Percentiles rank a stretch among this genome's conserved stretches.
phyloP scores from a whole-genome alignment of 2,329 filamentous ascomycete genomes.

The Mariannaea sp. region DNA sequence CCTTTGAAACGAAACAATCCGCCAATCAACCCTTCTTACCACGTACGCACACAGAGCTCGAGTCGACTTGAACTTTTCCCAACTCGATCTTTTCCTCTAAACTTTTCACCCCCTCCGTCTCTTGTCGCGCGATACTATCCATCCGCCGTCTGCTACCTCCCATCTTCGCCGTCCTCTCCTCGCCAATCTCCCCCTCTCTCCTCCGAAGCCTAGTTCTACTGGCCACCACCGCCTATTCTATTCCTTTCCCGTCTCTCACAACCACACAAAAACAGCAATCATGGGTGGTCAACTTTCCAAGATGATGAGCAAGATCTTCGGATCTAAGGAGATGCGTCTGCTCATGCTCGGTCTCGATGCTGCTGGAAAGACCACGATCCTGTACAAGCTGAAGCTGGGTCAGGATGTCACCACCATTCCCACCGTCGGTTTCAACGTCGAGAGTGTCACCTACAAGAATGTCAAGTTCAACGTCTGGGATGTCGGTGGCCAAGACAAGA shows the following conservation, averaged over 20 bases:
- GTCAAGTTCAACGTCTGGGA: conserved; percentile 99
- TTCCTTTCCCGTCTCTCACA: neutral
- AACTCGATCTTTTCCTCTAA: neutral
- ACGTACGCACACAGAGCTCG: conserved; percentile 13
- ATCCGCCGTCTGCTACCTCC: neutral
- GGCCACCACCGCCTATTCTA: neutral
- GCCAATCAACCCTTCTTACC: conserved; percentile 19
- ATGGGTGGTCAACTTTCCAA: conserved; percentile 96
- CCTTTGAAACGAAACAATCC: conserved; percentile 25
- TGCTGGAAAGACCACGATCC: conserved; percentile 97
- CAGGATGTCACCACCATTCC: conserved; percentile 98
- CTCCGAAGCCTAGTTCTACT: too few relatives aligned
- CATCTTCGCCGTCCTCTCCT: neutral
- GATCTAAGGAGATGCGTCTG: conserved; percentile 98
- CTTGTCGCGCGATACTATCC: neutral
- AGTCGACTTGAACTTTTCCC: conserved; percentile 1
- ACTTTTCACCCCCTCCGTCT: neutral
- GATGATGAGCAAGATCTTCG: conserved; percentile 98
- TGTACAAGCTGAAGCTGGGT: conserved; percentile 98
- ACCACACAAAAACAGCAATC: conserved; percentile 41
- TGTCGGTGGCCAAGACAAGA: conserved; percentile 98
- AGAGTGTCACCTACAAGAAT: conserved; percentile 98
- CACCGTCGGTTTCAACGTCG: conserved; percentile 98
- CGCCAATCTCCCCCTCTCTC: too few relatives aligned
- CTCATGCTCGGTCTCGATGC: conserved; percentile 98